Conservation (phyloP, 1,139 yeast genomes). For the Diutina rugosa region DNA sequence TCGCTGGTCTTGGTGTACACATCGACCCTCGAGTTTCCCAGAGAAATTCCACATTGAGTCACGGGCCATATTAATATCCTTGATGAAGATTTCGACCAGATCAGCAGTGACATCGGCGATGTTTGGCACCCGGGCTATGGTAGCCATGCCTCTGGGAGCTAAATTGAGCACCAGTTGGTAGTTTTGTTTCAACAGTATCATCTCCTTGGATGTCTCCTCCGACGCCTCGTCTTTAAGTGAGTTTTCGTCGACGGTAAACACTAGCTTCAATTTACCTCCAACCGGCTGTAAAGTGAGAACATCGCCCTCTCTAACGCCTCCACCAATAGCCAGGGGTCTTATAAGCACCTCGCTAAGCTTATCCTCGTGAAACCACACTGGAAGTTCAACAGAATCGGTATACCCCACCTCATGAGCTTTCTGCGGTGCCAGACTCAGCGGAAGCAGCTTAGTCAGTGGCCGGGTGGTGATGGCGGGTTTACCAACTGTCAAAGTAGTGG, state of each 20-base stretch:
- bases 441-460: background rate
- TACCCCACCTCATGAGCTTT: background rate
- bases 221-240: slow-evolving; percentile 26
- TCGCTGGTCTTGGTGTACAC: slow-evolving; percentile 58
- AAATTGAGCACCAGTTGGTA: slow-evolving; percentile 54
- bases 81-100: slow-evolving; percentile 67
- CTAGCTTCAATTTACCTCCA: slow-evolving; percentile 20
- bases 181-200: slow-evolving; percentile 38
- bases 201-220: slow-evolving; percentile 7
- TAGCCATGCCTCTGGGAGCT: slow-evolving; percentile 53
- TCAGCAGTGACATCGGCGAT: slow-evolving; percentile 51
- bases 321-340: slow-evolving; percentile 44
- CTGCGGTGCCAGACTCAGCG: background rate
- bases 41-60: slow-evolving; percentile 93
- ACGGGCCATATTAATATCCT: slow-evolving; percentile 71
- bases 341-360: slow-evolving; percentile 51
- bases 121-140: slow-evolving; percentile 28
- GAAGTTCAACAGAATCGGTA: slow-evolving; percentile 19
- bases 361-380: slow-evolving; percentile 66
- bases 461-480: background rate
- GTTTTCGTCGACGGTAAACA: slow-evolving; percentile 12
- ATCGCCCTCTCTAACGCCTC: slow-evolving; percentile 53
- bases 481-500: background rate
- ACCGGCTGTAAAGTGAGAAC: slow-evolving; percentile 42
- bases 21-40: slow-evolving; percentile 42